These are phyloP conservation scores for Hibiscus trionum DNA, from an alignment of 345 rosid genomes.

Conservation along the genomic window DNA sequence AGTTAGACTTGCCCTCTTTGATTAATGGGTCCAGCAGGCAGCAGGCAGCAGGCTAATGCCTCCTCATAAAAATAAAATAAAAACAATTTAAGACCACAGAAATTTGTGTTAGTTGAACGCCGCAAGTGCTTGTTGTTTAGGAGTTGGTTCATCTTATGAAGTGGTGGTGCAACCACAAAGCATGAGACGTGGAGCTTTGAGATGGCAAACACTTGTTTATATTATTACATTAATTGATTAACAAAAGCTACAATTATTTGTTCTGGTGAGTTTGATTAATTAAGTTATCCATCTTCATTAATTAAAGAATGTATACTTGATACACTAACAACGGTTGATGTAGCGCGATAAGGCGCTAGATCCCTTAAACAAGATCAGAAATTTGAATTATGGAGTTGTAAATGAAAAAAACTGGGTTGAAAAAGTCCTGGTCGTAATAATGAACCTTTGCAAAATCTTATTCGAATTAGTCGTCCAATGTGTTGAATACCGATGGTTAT, in stretches of 20 bases:
- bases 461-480: no score
- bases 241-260: neutral
- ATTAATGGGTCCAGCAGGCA: conserved; percentile 5
- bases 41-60: neutral
- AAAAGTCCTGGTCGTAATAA: no score
- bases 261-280: neutral
- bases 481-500: no score
- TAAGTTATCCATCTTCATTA: no score
- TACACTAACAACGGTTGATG: no score
- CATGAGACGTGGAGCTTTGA: conserved; percentile 5
- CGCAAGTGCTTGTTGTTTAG: neutral
- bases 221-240: neutral
- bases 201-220: neutral
- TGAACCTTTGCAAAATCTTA: no score
- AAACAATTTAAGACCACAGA: neutral
- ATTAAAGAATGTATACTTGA: no score
- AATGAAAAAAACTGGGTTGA: no score
- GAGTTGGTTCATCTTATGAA: conserved; percentile 19
- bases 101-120: conserved; percentile 26
- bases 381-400: no score
- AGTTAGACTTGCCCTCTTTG: conserved; percentile 11
- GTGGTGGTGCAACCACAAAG: conserved; percentile 17
- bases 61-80: neutral
- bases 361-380: no score
- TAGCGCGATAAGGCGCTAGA: no score